Conservation (phyloP, 2,329 filamentous ascomycete species). For the Camillea tinctor region DNA sequence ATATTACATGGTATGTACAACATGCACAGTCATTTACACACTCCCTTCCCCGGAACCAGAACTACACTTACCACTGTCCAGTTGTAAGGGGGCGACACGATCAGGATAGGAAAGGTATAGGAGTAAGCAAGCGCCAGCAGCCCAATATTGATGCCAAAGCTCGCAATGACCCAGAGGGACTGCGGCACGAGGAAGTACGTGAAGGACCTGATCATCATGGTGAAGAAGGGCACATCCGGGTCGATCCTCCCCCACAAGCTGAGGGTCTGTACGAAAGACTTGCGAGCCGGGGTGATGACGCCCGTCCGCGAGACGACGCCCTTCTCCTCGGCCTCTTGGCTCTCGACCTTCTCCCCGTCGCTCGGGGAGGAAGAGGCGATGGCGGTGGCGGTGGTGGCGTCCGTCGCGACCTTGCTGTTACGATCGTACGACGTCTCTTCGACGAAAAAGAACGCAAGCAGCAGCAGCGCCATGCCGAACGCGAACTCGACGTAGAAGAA, state of each 20-base stretch:
- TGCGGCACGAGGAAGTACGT: conserved; percentile 45
- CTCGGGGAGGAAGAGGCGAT: conserved; percentile 15
- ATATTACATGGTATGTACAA: too few species aligned
- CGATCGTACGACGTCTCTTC: conserved; percentile 51
- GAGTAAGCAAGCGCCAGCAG: conserved; percentile 46
- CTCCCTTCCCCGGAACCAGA: not conserved
- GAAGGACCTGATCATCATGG: conserved; percentile 42
- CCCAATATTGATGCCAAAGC: conserved; percentile 47
- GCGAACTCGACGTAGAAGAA: conserved; percentile 63
- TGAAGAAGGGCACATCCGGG: conserved; percentile 40
- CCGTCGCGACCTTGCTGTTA: conserved; percentile 9
- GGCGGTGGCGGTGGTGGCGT: not conserved
- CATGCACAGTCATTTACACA: too few species aligned
- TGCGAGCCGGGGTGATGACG: conserved; percentile 32
- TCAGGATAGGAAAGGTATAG: conserved; percentile 45
- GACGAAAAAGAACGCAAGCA: conserved; percentile 52
- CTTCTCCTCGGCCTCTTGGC: conserved; percentile 18
- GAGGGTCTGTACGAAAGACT: conserved; percentile 40
- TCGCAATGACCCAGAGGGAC: conserved; percentile 46
- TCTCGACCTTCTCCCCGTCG: conserved; percentile 23
- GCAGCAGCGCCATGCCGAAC: conserved; percentile 44
- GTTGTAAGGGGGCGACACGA: conserved; percentile 41
- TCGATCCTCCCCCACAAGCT: conserved; percentile 40
- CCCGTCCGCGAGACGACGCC: conserved; percentile 2
- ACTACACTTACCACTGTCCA: conserved; percentile 38